phyloP scores from a whole-genome alignment of 1,139 yeast genomes.

The Kodamaea sp. region DNA sequence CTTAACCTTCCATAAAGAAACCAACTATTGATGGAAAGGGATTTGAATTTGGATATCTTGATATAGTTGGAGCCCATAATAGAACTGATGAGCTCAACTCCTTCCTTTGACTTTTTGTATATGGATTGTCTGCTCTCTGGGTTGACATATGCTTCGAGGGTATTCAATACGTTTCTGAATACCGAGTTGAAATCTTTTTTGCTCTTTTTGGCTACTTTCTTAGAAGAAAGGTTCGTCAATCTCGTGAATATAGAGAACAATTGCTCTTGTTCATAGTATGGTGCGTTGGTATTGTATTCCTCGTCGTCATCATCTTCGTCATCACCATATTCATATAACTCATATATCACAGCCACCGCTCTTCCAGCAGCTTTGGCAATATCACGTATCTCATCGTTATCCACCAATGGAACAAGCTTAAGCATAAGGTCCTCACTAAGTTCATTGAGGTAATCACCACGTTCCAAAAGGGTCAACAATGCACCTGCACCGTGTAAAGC shows the following conservation, averaged over 20 bases:
- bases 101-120: constrained; percentile 38
- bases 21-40: constrained; percentile 69
- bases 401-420: constrained; percentile 43
- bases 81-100: constrained; percentile 39
- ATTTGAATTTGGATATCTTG: constrained; percentile 54
- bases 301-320: constrained; percentile 32
- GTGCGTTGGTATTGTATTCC: constrained; percentile 49
- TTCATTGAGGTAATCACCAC: constrained; percentile 46
- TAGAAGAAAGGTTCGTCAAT: constrained; percentile 54
- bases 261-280: constrained; percentile 60
- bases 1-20: constrained; percentile 59
- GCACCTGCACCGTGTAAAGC: constrained; percentile 52
- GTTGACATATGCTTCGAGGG: constrained; percentile 48
- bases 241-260: constrained; percentile 45
- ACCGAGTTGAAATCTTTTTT: constrained; percentile 62
- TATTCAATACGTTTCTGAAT: constrained; percentile 59
- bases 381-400: constrained; percentile 43
- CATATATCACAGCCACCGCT: constrained; percentile 63
- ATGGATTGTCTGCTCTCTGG: constrained; percentile 35
- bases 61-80: constrained; percentile 49
- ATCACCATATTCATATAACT: constrained; percentile 51
- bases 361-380: constrained; percentile 57
- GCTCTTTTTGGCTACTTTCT: constrained; percentile 60
- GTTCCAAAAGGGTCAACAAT: constrained; percentile 43
- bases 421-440: constrained; percentile 36